These are phyloP conservation scores for Globisporangium paddicum DNA, from an alignment of 352 stramenopile species.

Conservation along the genomic window DNA sequence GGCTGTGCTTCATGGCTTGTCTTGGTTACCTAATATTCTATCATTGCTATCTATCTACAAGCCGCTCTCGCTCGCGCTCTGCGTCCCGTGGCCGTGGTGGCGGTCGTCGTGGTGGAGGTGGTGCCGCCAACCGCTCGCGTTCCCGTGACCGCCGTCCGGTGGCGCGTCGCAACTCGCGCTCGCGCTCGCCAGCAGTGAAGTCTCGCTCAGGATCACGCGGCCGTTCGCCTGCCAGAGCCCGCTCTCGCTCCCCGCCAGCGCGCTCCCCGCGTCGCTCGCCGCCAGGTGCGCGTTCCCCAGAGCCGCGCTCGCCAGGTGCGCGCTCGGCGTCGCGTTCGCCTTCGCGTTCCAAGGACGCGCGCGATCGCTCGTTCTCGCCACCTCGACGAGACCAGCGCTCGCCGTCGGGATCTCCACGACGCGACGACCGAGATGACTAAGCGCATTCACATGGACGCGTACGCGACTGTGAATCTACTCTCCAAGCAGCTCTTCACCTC, in stretches of 20 bases:
- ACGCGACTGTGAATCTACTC: background rate
- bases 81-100: slow-evolving; percentile 17
- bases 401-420: slow-evolving; percentile 47
- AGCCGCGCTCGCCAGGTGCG: slow-evolving; percentile 31
- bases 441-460: background rate
- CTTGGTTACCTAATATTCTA: background rate
- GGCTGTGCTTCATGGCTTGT: background rate
- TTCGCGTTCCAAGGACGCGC: slow-evolving; percentile 20
- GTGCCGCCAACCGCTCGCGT: slow-evolving; percentile 25
- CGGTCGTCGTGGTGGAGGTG: slow-evolving; percentile 14
- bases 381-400: slow-evolving; percentile 42
- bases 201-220: slow-evolving; percentile 31
- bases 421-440: slow-evolving; percentile 27
- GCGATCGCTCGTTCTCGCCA: slow-evolving; percentile 43
- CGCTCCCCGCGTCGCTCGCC: slow-evolving; percentile 20
- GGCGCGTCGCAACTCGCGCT: slow-evolving; percentile 43
- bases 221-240: slow-evolving; percentile 33
- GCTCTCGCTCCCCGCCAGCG: slow-evolving; percentile 20
- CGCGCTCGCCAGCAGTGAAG: slow-evolving; percentile 21
- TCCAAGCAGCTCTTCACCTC: background rate
- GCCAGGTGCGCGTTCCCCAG: slow-evolving; percentile 15
- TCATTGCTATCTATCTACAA: slow-evolving; percentile 1
- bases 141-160: slow-evolving; percentile 41
- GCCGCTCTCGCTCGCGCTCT: slow-evolving; percentile 34
- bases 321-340: slow-evolving; percentile 32